A percentile compares a stretch with the other conserved stretches of the same genome.
These are phyloP conservation scores for Fraxinus sp. DNA, from an alignment of 305 asterid genomes.

Conservation along the genomic window DNA sequence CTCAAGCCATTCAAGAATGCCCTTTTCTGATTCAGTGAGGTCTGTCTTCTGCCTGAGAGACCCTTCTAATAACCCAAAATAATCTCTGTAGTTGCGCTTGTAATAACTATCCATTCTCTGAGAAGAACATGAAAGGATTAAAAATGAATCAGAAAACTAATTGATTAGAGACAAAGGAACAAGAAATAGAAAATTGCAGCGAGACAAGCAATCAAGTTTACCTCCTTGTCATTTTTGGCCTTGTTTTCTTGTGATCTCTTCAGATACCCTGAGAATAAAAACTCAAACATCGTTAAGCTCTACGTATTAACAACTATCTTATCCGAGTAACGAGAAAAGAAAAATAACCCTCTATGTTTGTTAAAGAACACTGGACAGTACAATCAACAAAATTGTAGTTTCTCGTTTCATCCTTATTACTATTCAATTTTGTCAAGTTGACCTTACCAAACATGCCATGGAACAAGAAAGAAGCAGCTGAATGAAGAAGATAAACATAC, in stretches of 20 bases:
- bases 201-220: conserved; percentile 11
- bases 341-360: background rate
- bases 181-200: background rate
- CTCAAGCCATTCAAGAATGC: conserved; percentile 85
- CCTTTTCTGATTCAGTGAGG: conserved; percentile 69
- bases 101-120: conserved; percentile 76
- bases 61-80: conserved; percentile 72
- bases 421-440: background rate
- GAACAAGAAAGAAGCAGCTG: background rate
- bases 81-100: conserved; percentile 81
- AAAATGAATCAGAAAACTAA: background rate
- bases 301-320: background rate
- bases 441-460: background rate
- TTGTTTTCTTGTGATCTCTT: conserved; percentile 85
- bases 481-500: conserved; percentile 33
- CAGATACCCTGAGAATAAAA: conserved; percentile 55
- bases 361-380: background rate
- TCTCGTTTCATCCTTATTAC: background rate
- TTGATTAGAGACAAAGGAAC: background rate
- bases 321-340: background rate
- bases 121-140: background rate
- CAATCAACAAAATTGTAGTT: background rate
- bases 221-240: conserved; percentile 84
- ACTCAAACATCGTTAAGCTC: background rate
- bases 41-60: conserved; percentile 60